Percentiles rank a stretch among this genome's conserved stretches.
phyloP scores from a whole-genome alignment of 2,329 filamentous ascomycete genomes.

The Pseudogymnoascus sp. region DNA sequence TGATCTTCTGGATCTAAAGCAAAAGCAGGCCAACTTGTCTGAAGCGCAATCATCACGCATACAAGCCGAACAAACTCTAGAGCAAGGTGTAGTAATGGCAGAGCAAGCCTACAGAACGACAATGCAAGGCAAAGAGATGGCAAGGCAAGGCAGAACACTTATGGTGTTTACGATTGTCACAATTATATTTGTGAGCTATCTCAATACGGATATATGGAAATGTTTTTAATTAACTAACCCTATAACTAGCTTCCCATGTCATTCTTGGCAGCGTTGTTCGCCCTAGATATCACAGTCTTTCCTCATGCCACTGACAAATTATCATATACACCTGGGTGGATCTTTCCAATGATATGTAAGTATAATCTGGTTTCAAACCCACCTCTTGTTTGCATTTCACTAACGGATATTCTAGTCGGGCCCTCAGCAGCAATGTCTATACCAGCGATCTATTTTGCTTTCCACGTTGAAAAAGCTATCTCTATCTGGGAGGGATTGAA shows the following conservation, averaged over 20 bases:
- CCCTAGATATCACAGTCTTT: not conserved
- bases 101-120: no score
- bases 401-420: not conserved
- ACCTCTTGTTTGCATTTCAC: not conserved
- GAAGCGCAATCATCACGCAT: slow-evolving; percentile 36
- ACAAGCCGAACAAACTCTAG: slow-evolving; percentile 27
- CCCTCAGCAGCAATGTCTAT: slow-evolving; percentile 1
- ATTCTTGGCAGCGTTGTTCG: not conserved
- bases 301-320: not conserved
- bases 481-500: not conserved
- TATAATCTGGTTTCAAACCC: not conserved
- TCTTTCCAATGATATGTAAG: slow-evolving; percentile 1
- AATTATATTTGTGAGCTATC: slow-evolving; percentile 36
- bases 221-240: no score
- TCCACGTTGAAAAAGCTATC: not conserved
- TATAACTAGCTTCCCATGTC: not conserved
- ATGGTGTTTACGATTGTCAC: slow-evolving; percentile 42
- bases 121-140: slow-evolving; percentile 7
- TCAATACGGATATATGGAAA: no score
- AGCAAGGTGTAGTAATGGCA: slow-evolving; percentile 19
- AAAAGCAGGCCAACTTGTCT: slow-evolving; percentile 39
- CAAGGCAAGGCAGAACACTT: slow-evolving; percentile 31
- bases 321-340: not conserved
- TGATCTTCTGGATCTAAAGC: slow-evolving; percentile 37
- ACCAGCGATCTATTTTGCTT: not conserved